phyloP scores from a whole-genome alignment of 2,329 filamentous ascomycete genomes.

The Leptoxyphium fumago region DNA sequence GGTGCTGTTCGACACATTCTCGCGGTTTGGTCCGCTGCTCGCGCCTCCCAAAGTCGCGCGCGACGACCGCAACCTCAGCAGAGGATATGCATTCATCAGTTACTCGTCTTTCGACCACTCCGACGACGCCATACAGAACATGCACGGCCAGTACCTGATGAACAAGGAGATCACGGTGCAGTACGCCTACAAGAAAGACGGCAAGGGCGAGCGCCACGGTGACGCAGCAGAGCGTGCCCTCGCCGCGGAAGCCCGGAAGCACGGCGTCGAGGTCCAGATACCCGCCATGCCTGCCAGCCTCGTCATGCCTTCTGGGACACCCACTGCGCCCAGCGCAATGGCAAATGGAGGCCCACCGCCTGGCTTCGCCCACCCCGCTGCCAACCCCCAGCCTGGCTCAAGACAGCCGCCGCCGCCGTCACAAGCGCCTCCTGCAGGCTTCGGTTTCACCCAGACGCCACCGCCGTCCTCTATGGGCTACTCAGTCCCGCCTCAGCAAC shows the following conservation, averaged over 20 bases:
- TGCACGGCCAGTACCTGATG: slow-evolving; percentile 93
- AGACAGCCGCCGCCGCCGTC: slow-evolving; percentile 3
- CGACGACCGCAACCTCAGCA: slow-evolving; percentile 75
- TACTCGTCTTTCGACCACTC: slow-evolving; percentile 88
- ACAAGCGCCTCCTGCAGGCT: slow-evolving; percentile 9
- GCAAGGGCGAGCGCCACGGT: slow-evolving; percentile 89
- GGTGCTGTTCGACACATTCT: slow-evolving; percentile 88
- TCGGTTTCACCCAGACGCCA: slow-evolving; percentile 28
- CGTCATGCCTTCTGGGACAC: slow-evolving; percentile 32
- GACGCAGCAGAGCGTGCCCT: slow-evolving; percentile 87
- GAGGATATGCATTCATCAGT: slow-evolving; percentile 92
- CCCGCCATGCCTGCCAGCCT: slow-evolving; percentile 64
- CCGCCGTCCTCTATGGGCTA: slow-evolving; percentile 9
- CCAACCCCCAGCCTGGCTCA: not conserved
- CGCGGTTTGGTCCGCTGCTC: slow-evolving; percentile 75
- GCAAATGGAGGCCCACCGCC: slow-evolving; percentile 25
- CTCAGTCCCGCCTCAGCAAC: not conserved
- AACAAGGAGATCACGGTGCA: slow-evolving; percentile 95
- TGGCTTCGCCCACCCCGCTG: slow-evolving; percentile 6
- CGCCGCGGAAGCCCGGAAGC: slow-evolving; percentile 81
- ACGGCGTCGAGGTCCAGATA: slow-evolving; percentile 74
- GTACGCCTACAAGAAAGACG: slow-evolving; percentile 98
- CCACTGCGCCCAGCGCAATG: slow-evolving; percentile 31
- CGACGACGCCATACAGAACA: slow-evolving; percentile 77
- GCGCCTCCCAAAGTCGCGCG: slow-evolving; percentile 80